Evolutionary conservation across 169 alveolate species (phyloP), one percentile per base, ranked within the genome.

Genomic region (Fabrea salina): DNA sequence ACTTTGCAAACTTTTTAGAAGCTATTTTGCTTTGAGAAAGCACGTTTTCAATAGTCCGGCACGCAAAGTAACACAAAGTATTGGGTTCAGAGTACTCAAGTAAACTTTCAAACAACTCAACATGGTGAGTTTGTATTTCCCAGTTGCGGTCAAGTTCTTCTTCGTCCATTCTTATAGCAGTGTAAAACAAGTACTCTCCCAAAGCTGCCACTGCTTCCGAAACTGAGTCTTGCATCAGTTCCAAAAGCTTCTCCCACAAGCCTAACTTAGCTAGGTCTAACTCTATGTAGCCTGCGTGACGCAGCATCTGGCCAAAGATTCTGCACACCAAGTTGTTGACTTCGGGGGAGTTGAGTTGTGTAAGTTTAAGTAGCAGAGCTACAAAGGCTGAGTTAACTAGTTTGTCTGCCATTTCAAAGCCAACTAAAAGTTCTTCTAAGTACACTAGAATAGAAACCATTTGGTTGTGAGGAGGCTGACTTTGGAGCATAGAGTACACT

Each of bases 101-200:
- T 22, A 88, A 58, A 70, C 75, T 89, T 6, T 88, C 50, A 50
- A 93, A 71, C 5, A 70, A 47, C 30, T 85, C 79, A 44, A 84
- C 83, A 39, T 83, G 85, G 47, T 68, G 79, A 70, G 79, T 82
- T 50, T 70, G 78, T 37, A 93, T 83, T 27, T 82, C 86, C 96
- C 97, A 93, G 75, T 79, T 85, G 27, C 83, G 82, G 85, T 91
- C 90, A 32, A 86, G 84, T 57, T 87, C 86, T 37, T 91, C 95
- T 41, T 93, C 95, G 79, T 93, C 97, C 80, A 91, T 89, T 67
- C 92, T 91, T 0, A 96, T 94, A 7, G 96, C 97, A 2, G 93
- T 96, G 84, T 94, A 94, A 86, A 94, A 94, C 75, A 94, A 77
- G 84, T 90, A 93, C 76, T 94, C 97, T 22, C 97, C 97, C 0